Percentiles rank a stretch among this genome's conserved stretches.
Evolutionary conservation across 1,139 yeast genomes (phyloP).

Genomic region (Pneumocystis canis): DNA sequence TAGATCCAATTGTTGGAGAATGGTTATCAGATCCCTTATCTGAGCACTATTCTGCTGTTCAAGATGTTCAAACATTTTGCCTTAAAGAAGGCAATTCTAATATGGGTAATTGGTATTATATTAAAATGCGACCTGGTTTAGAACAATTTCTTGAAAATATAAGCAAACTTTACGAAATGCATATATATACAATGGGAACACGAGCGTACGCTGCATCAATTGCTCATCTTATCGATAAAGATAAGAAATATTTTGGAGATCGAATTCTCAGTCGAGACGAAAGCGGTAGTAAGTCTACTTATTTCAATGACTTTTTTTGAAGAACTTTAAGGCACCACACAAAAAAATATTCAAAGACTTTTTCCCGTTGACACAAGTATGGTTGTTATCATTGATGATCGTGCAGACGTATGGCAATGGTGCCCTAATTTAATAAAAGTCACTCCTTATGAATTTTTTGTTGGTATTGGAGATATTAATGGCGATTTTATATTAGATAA

Average conservation of each 20-base stretch:
- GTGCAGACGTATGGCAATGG: conserved; percentile 99
- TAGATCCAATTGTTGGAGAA: conserved; percentile 91
- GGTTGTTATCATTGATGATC: conserved; percentile 92
- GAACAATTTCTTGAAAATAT: conserved; percentile 52
- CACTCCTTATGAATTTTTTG: conserved; percentile 88
- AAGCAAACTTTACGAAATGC: conserved; percentile 64
- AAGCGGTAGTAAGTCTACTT: conserved; percentile 46
- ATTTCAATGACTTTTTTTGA: background rate
- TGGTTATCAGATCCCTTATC: conserved; percentile 81
- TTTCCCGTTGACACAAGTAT: conserved; percentile 93
- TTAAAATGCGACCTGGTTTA: conserved; percentile 81
- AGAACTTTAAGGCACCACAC: conserved; percentile 35
- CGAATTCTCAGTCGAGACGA: conserved; percentile 87
- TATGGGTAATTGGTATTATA: conserved; percentile 64
- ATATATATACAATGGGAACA: conserved; percentile 98
- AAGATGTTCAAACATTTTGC: conserved; percentile 64
- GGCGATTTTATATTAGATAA: conserved; percentile 77
- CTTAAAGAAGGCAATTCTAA: conserved; percentile 35
- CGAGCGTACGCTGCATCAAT: conserved; percentile 82
- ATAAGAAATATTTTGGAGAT: conserved; percentile 73
- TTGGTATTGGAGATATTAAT: conserved; percentile 94
- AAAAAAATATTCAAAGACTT: conserved; percentile 70
- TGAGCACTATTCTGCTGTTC: conserved; percentile 72
- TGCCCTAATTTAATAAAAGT: conserved; percentile 80
- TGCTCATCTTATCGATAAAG: conserved; percentile 84